Base-by-base conservation (phyloP, 1,284 basidiomycete genomes). In the Bjerkandera adusta region DNA sequence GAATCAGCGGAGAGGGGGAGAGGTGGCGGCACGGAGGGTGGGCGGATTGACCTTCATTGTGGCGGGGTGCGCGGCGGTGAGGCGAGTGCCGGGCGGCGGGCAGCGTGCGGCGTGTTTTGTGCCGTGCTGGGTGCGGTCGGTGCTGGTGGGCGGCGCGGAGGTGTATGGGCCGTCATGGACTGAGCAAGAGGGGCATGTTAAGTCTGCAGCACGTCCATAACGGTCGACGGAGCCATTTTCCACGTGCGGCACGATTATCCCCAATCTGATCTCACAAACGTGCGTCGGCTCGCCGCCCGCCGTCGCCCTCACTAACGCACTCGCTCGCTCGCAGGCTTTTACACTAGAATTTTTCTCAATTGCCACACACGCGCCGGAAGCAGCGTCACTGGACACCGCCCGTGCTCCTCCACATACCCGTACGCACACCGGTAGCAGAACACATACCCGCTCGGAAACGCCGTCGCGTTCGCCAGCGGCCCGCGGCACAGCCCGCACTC, bases 351-450 rank as follows among this genome's bases (percentile, higher is more conserved):
- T 64, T 96, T 93, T 60, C 94, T 75, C 62, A 97, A 68, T 63
- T 94, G 87, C 78, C 89, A 92, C 47, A 82, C 78, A 47, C 77
- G 75, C 24, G 87, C 75, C 4, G 81, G 79, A 43, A 89, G 64
- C 41, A 92, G 74, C 43, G 95, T 97, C 55, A 98, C 85, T 48
- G 95, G 95, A 71, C 95, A 98, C 59, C 70, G 76, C 25, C 83
- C 82, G 49, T 85, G 70, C 60, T 83, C 81, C 64, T 90, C 82
- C 38, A 97, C 84, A 57, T 92, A 82, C 49, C 86, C 84, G 72
- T 89, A 86, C 43, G 88, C 86, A 68, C 96, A 98, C 34, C 89
- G 85, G 68, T 97, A 99, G 69, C 96, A 97, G 61, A 92, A 96
- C 6, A 97, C 92, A 74, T 95, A 97, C 36, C 97, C 95, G 24